Evolutionary conservation across 176 grass and related monocot species (phyloP).

Genomic region (Avena eriantha): DNA sequence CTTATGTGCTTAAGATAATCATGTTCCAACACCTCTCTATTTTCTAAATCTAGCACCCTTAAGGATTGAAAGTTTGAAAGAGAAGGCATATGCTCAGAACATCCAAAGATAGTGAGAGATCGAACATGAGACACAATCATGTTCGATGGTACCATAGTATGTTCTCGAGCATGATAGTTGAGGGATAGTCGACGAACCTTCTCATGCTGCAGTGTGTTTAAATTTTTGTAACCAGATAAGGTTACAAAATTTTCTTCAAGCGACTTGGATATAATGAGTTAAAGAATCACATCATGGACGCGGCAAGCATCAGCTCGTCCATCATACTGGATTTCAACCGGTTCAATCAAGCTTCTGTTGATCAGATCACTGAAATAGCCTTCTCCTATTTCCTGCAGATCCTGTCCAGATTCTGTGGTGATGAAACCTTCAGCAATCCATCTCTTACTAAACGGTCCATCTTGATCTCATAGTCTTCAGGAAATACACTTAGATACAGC

Average conservation of each 20-base stretch:
- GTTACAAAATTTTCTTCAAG: conserved; percentile 36
- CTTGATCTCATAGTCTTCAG: conserved; percentile 45
- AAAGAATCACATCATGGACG: conserved; percentile 44
- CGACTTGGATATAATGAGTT: conserved; percentile 35
- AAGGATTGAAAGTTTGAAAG: conserved; percentile 23
- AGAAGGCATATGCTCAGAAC: conserved; percentile 25
- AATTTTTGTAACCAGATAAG: conserved; percentile 8
- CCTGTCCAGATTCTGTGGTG: conserved; percentile 7
- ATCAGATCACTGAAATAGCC: conserved; percentile 41
- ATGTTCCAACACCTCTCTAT: conserved; percentile 2
- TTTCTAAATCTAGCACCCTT: conserved; percentile 41
- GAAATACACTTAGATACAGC: conserved; percentile 41
- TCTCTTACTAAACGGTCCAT: conserved; percentile 40
- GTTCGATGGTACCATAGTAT: conserved; percentile 13
- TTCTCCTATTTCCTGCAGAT: conserved; percentile 37
- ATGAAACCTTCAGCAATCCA: conserved; percentile 50
- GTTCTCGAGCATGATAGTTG: conserved; percentile 5
- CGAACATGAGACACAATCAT: conserved; percentile 31
- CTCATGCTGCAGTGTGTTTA: neutral
- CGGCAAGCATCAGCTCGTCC: conserved; percentile 33
- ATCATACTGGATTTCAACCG: conserved; percentile 29
- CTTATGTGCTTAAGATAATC: conserved; percentile 23
- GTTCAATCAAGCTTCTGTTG: conserved; percentile 38
- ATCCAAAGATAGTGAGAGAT: conserved; percentile 46
- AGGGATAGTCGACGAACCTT: conserved; percentile 34